Conservation (phyloP, 176 grass and related monocot genomes). For the Carex cristatella region DNA sequence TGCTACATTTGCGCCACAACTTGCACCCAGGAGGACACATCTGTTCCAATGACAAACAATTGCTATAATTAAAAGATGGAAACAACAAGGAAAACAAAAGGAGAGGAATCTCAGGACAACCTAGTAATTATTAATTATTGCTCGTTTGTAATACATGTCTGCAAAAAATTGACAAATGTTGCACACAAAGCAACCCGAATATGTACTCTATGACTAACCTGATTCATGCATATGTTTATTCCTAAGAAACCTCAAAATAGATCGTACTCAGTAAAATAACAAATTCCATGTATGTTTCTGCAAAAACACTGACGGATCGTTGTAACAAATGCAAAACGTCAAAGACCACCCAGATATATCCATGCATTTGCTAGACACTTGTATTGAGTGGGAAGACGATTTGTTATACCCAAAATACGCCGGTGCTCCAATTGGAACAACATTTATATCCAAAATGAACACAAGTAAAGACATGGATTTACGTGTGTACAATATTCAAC, state of each 20-base stretch:
- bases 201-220: background rate
- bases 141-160: background rate
- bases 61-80: background rate
- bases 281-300: background rate
- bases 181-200: background rate
- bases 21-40: slow-evolving; percentile 86
- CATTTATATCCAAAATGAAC: background rate
- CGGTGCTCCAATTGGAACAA: background rate
- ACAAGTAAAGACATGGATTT: background rate
- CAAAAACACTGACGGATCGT: no score
- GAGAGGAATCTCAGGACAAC: background rate
- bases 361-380: background rate
- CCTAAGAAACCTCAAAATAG: background rate
- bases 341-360: background rate
- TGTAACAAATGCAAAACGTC: background rate
- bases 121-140: background rate
- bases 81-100: background rate
- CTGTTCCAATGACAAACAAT: slow-evolving; percentile 36
- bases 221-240: background rate
- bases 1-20: slow-evolving; percentile 83
- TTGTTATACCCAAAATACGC: background rate
- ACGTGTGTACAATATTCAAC: background rate
- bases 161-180: background rate
- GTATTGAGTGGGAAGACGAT: background rate
- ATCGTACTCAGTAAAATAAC: background rate